Evolutionary conservation across 768 basidiomycete species (phyloP).

Genomic region (Pleurotus salmoneostramineus): DNA sequence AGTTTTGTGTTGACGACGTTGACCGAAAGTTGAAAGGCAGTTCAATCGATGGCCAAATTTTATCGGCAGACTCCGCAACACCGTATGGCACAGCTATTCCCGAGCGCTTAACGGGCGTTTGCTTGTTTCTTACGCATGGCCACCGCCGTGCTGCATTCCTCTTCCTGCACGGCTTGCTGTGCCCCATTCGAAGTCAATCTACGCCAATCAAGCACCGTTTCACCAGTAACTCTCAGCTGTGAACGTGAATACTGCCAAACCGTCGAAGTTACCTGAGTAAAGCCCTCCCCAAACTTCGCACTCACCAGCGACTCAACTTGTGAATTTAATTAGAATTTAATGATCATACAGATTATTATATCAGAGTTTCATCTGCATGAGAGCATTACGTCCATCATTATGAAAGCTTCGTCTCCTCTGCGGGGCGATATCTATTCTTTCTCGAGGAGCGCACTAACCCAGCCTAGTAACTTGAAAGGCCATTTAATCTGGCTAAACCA

Average conservation of each 20-base stretch:
- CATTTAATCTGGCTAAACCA: not conserved
- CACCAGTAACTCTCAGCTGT: too few relatives aligned
- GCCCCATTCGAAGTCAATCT: too few relatives aligned
- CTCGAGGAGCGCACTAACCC: not conserved
- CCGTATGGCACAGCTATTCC: not conserved
- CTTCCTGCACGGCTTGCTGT: too few relatives aligned
- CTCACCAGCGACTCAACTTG: too few relatives aligned
- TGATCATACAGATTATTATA: not conserved
- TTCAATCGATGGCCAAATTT: not conserved
- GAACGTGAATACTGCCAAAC: too few relatives aligned
- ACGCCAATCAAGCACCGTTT: too few relatives aligned
- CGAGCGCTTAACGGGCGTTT: not conserved
- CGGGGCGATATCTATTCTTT: not conserved
- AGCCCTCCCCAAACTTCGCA: too few relatives aligned
- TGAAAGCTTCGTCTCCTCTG: not conserved
- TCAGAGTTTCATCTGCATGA: not conserved
- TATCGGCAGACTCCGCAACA: not conserved
- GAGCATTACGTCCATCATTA: not conserved
- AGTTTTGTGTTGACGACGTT: not conserved
- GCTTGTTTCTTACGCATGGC: not conserved
- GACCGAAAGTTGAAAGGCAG: not conserved
- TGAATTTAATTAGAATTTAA: too few relatives aligned
- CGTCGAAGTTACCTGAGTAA: too few relatives aligned
- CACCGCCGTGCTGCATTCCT: too few relatives aligned
- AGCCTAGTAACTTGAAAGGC: not conserved